Evolutionary conservation across 2,329 filamentous ascomycete genomes (phyloP).

Genomic region (Cercospora canescens): DNA sequence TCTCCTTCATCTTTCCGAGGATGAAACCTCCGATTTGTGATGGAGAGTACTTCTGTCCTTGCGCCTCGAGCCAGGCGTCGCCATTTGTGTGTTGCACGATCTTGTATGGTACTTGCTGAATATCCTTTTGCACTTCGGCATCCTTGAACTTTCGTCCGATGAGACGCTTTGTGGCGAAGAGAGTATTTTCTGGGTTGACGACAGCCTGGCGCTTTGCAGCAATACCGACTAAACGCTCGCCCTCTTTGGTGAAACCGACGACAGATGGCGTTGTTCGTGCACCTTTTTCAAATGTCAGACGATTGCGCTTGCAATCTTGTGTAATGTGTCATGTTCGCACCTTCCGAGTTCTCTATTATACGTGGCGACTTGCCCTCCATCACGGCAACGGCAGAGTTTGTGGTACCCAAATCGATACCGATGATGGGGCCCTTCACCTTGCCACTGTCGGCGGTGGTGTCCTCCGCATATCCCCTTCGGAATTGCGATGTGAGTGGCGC

Average conservation of each 20-base stretch:
- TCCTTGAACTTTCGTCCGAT: slow-evolving; percentile 98
- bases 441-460: slow-evolving; percentile 54
- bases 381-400: slow-evolving; percentile 94
- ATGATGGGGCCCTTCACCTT: slow-evolving; percentile 97
- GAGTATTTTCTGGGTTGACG: slow-evolving; percentile 97
- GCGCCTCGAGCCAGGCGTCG: slow-evolving; percentile 92
- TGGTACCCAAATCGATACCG: slow-evolving; percentile 97
- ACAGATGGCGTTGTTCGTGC: slow-evolving; percentile 90
- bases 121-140: slow-evolving; percentile 88
- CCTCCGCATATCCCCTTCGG: slow-evolving; percentile 66
- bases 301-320: background rate
- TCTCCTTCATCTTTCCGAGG: slow-evolving; percentile 99
- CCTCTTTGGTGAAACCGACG: slow-evolving; percentile 92
- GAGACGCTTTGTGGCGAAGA: slow-evolving; percentile 97
- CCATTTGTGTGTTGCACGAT: slow-evolving; percentile 96
- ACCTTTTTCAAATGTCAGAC: slow-evolving; percentile 52
- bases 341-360: slow-evolving; percentile 98
- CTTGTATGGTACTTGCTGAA: slow-evolving; percentile 98
- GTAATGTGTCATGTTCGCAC: slow-evolving; percentile 49
- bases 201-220: slow-evolving; percentile 97
- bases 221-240: slow-evolving; percentile 94
- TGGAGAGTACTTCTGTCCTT: slow-evolving; percentile 92
- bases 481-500: slow-evolving; percentile 72
- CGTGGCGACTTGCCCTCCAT: slow-evolving; percentile 96
- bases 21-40: slow-evolving; percentile 98